Evolutionary conservation across 176 grass and related monocot species (phyloP), one percentile per base, ranked within the genome.

Genomic region (Elaeis guineensis): DNA sequence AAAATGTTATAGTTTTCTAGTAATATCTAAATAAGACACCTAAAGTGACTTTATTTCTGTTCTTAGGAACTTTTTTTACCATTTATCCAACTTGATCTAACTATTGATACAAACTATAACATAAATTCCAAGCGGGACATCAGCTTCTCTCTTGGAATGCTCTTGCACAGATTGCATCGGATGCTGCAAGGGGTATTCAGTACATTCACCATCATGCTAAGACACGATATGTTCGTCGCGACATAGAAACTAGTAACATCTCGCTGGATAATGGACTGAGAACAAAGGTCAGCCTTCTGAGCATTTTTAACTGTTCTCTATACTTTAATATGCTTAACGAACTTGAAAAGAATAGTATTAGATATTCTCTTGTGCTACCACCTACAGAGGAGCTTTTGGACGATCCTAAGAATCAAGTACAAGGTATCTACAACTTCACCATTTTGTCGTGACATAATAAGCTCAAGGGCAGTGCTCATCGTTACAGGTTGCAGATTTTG

Each of bases 141-240:
- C 78, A 85, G 18, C 63, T 78, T 65, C 62, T 78, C 11, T 85
- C 81, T 24, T 89, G 86, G 86, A 89, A 69, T 72, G 81, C 86
- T 69, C 78, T 78, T 74, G 75, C 78, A 55, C 81, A 81, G 58
- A 81, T 85, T 64, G 86, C 78, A 61, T 29, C 72, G 70, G 81
- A 85, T 78, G 23, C 78, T 54, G 86, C 81, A 0, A 72, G 86
- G 8, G 81, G 86, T 25, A 78, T 89, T 17, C 81, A 85, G 70
- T 85, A 89, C 65, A 85, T 89, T 55, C 86, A 85, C 75, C 70
- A 89, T 17, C 86, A 89, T 61, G 81, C 78, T 15, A 89, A 85
- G 70, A 63, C 70, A 30, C 81, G 74, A 51, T 89, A 77, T 19
- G 75, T 89, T 39, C 81, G 85, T 24, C 75, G 86, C 24, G 70